Evolutionary conservation across 306 rosid genomes (phyloP), one percentile per base, ranked within the genome.

Genomic region (Medicago lupulina): DNA sequence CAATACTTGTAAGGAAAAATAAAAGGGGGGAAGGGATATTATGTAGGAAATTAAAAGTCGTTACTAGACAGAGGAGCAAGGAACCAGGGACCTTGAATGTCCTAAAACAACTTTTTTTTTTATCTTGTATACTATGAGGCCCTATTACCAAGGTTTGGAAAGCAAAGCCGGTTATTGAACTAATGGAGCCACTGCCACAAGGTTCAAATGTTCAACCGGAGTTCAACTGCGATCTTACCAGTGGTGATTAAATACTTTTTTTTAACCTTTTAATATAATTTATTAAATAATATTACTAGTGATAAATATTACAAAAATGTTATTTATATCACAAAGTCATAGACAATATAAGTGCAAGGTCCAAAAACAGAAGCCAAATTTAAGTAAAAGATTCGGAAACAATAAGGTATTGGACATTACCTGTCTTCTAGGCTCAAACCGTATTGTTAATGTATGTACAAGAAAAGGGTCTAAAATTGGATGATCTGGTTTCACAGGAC

Each of bases 361-460:
- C 34, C 70, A 8, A 66, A 82, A 59, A 41, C 38, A 44, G 68
- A 65, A 66, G 61, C 5, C 59, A 78, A 66, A 66, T 68, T 46
- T 19, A 46, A 46, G 49, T 41, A 51, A 76, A 54, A 21, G 70
- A 72, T 43, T 59, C 7, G n/a, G 55, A 76, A 50, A 40, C 73
- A 76, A 34, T 23, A 51, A 75, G 83, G 50, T 76, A 76, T 65
- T 10, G 31, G 18, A 46, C 74, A 74, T 63, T 60, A 95, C 98
- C 97, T 92, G 98, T 90, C 91, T 92, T 89, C 97, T 89, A 40
- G 98, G 98, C 83, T 95, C 98, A 60, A 95, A 95, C 77, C 97
- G 97, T 83, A 95, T 90, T 31, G 98, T 95, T 68, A 95, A 77
- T 55, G 96, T 95, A 85, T 95, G 98, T 50, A 95, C 91, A 76